phyloP scores from a whole-genome alignment of 2,329 filamentous ascomycete species.

The Cephalotrichum gorgonifer region DNA sequence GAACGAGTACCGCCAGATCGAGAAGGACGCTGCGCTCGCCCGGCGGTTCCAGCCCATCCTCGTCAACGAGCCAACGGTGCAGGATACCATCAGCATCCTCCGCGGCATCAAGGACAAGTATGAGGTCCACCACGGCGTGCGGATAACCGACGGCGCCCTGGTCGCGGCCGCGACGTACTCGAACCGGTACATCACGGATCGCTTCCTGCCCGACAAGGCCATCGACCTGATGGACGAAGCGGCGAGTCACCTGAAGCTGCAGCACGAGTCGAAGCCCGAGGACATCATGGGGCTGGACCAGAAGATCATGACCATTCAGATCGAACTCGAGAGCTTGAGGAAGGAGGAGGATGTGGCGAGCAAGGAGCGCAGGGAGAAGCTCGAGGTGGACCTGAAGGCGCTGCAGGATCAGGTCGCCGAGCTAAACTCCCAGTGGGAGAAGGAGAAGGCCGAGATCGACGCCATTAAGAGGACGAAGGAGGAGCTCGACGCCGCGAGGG shows the following conservation, averaged over 20 bases:
- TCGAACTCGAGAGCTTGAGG: conserved; percentile 85
- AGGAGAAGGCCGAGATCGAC: conserved; percentile 77
- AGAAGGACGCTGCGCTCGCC: conserved; percentile 90
- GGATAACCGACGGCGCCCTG: conserved; percentile 84
- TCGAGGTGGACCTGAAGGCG: conserved; percentile 65
- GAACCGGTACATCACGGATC: conserved; percentile 93
- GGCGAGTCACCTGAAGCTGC: conserved; percentile 76
- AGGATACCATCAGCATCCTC: conserved; percentile 89
- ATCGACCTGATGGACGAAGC: conserved; percentile 97
- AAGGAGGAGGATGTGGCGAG: conserved; percentile 91
- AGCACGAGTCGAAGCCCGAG: conserved; percentile 95
- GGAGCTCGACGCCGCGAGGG: conserved; percentile 73
- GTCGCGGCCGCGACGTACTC: conserved; percentile 88
- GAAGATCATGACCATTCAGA: conserved; percentile 94
- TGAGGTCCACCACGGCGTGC: conserved; percentile 91
- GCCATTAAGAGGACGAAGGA: conserved; percentile 78
- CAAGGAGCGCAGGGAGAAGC: conserved; percentile 75
- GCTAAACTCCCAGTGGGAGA: conserved; percentile 79
- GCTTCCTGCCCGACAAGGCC: conserved; percentile 92
- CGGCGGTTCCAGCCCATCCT: conserved; percentile 88
- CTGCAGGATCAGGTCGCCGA: conserved; percentile 68
- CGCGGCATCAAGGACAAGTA: conserved; percentile 97
- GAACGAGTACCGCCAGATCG: conserved; percentile 84
- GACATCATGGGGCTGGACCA: conserved; percentile 87
- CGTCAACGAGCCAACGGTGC: conserved; percentile 83